A percentile compares a stretch with the other conserved stretches of the same genome.
These are phyloP conservation scores for Chaetomium sp. DNA, from an alignment of 2,329 filamentous ascomycete species.

Conservation along the genomic window DNA sequence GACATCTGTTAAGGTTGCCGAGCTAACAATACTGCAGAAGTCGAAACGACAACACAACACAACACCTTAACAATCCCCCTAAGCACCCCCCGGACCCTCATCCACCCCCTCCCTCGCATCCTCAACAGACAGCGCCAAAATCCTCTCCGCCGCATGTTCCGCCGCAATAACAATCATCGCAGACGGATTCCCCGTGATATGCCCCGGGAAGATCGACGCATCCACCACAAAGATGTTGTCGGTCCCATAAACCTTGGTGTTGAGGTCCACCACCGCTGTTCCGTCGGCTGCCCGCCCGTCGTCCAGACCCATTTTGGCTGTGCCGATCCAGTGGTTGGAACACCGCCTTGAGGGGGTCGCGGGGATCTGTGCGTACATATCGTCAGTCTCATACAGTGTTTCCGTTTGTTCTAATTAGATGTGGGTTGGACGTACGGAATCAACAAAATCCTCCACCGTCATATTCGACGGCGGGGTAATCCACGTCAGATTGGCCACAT, in stretches of 20 bases:
- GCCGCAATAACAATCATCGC: constrained; percentile 51
- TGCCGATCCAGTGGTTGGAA: constrained; percentile 44
- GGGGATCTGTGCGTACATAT: constrained; percentile 25
- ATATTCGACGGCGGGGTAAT: constrained; percentile 45
- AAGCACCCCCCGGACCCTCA: too few relatives aligned
- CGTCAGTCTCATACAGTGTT: too few relatives aligned
- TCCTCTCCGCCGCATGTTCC: constrained; percentile 48
- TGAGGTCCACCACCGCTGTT: constrained; percentile 22
- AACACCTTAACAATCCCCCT: too few relatives aligned
- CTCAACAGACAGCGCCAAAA: constrained; percentile 34
- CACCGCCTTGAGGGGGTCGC: constrained; percentile 35
- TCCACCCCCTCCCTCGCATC: neutral
- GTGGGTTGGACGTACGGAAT: constrained; percentile 31
- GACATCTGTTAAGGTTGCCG: too few relatives aligned
- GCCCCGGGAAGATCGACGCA: constrained; percentile 48
- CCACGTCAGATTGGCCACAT: constrained; percentile 48
- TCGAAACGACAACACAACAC: too few relatives aligned
- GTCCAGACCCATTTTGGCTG: constrained; percentile 23
- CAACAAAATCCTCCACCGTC: constrained; percentile 50
- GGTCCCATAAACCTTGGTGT: constrained; percentile 43
- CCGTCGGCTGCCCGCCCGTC: constrained; percentile 20
- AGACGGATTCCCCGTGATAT: constrained; percentile 53
- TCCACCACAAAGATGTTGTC: constrained; percentile 48
- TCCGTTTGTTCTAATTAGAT: neutral
- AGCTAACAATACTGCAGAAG: too few relatives aligned